Evolutionary conservation across 2,329 filamentous ascomycete genomes (phyloP), one percentile per base, ranked within the genome.

Genomic region (Diaporthe sp.): DNA sequence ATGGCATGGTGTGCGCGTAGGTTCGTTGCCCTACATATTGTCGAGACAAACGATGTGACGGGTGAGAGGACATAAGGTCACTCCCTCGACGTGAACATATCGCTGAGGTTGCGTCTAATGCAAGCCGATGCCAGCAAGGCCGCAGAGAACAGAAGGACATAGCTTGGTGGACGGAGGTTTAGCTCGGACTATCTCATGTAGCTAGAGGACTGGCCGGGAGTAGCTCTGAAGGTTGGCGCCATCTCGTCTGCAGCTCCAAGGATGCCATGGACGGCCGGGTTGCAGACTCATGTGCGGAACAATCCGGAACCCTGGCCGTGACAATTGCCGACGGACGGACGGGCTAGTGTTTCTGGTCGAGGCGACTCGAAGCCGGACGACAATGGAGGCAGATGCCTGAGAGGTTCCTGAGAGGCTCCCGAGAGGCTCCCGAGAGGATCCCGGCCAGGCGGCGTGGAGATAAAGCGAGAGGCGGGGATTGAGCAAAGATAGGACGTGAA

Each of bases 201-300:
- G 72, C 72, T 74, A 74, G 72, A 61, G 62, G 62, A 74, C 28
- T 34, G 61, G 44, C 72, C 72, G 42, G 61, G 55, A 58, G 61
- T 28, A 74, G 71, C 58, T 65, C 31, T 62, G n/a, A 39, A 60
- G 37, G 46, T 49, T 49, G 53, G 42, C 44, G 53, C 55, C 70
- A 34, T 60, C 68, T 58, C 55, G 39, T 25, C 68, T 71, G 68
- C 55, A 60, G 39, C 55, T 49, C 51, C 53, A 60, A 37, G 53
- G 39, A 58, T 71, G 42, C 53, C 25, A 71, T 60, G 49, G 34
- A 37, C 22, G 49, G 65, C 49, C 42, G 34, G 65, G 49, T 70
- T 25, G 34, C 49, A 70, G 65, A 25, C 65, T 55, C 49, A 8
- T 42, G 53, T 51, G 62, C 62, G 65, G 65, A 70, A 70, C 65